phyloP scores from a whole-genome alignment of 805 yeast genomes.

The Ogataea salicorniae region DNA sequence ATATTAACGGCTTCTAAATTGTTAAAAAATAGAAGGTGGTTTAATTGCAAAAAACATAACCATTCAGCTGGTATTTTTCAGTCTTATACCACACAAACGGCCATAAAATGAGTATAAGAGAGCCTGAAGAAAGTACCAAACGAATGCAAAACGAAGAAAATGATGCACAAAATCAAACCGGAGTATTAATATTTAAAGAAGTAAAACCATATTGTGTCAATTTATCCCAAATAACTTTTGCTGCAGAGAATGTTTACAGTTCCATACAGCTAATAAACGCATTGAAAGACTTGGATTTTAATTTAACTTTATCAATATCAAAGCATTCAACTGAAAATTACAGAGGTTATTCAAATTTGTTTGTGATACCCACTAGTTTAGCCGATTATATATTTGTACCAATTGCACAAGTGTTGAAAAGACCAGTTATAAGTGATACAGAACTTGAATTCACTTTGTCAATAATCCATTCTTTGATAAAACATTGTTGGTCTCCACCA shows the following conservation, averaged over 20 bases:
- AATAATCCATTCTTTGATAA: constrained; percentile 40
- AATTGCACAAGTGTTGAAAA: constrained; percentile 46
- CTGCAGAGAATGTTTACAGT: constrained; percentile 31
- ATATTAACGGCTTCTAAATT: too few species aligned
- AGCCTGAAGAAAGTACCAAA: too few species aligned
- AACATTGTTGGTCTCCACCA: constrained; percentile 41
- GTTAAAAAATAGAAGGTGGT: too few species aligned
- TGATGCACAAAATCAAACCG: not conserved
- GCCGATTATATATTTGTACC: constrained; percentile 66
- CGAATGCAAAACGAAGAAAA: too few species aligned
- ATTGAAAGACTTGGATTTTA: constrained; percentile 29
- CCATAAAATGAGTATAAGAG: too few species aligned
- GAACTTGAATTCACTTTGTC: constrained; percentile 42
- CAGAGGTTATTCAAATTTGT: not conserved
- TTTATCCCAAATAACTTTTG: constrained; percentile 39
- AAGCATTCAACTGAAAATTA: not conserved
- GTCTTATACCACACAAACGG: too few species aligned
- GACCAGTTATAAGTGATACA: constrained; percentile 38
- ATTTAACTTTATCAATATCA: constrained; percentile 14
- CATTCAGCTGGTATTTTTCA: too few species aligned
- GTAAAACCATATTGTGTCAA: constrained; percentile 40
- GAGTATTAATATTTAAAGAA: constrained; percentile 15
- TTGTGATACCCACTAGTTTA: constrained; percentile 32
- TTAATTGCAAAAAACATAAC: too few species aligned
- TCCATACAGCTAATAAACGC: constrained; percentile 29